A percentile compares a stretch with the other conserved stretches of the same genome.
These are phyloP conservation scores for Cutaneotrichosporon arboriforme DNA, from an alignment of 1,284 basidiomycete species.

Conservation along the genomic window DNA sequence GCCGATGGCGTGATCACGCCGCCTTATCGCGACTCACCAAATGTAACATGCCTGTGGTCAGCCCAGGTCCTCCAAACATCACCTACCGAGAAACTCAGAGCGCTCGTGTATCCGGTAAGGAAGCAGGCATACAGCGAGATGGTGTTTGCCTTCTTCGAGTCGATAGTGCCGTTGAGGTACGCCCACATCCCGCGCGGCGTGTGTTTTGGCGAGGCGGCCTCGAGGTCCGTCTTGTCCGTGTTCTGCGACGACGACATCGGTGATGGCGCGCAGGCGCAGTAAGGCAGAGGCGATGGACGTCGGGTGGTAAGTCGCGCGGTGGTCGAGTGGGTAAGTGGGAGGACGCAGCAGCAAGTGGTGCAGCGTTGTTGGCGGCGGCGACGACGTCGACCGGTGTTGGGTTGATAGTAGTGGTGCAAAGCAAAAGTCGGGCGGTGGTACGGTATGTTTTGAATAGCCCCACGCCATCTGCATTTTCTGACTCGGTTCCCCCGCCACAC, in stretches of 20 bases:
- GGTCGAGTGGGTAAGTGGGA: no score
- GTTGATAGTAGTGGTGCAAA: no score
- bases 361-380: no score
- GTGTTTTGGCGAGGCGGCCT: neutral
- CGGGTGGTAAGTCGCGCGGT: no score
- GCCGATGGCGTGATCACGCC: neutral
- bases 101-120: slow-evolving; percentile 75
- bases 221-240: slow-evolving; percentile 2
- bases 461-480: no score
- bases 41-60: slow-evolving; percentile 1
- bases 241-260: neutral
- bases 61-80: neutral
- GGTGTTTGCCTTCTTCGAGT: slow-evolving; percentile 55
- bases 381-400: no score
- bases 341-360: no score
- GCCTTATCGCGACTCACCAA: neutral
- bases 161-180: slow-evolving; percentile 44
- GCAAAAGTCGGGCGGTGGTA: no score
- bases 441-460: no score
- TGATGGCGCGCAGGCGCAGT: neutral
- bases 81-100: slow-evolving; percentile 61
- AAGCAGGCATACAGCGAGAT: slow-evolving; percentile 72
- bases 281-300: no score
- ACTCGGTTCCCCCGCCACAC: no score
- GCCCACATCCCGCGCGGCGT: neutral